Percentiles rank a stretch among this genome's conserved stretches.
Conservation (phyloP, 306 rosid genomes). For the Casuarina equisetifolia region DNA sequence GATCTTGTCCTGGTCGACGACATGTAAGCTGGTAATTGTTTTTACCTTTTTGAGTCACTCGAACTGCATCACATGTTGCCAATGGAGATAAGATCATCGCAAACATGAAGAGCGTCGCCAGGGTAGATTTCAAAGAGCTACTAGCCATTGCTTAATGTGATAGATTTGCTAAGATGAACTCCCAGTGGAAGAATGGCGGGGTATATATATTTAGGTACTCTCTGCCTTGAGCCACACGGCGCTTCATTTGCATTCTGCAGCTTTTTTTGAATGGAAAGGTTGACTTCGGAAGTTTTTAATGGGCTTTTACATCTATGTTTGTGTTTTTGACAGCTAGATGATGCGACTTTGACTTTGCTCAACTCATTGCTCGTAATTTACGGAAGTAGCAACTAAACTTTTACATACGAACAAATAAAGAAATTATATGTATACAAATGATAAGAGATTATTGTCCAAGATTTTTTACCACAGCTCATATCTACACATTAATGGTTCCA, state of each 20-base stretch:
- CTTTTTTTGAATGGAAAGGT: background rate
- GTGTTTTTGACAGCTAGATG: too few relatives aligned
- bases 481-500: too few relatives aligned
- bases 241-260: background rate
- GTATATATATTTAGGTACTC: background rate
- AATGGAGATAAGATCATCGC: conserved; percentile 33
- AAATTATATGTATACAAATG: too few relatives aligned
- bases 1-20: background rate
- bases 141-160: conserved; percentile 24
- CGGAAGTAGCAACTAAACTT: too few relatives aligned
- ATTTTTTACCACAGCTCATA: too few relatives aligned
- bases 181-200: background rate
- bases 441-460: too few relatives aligned
- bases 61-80: conserved; percentile 28
- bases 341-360: too few relatives aligned
- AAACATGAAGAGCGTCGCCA: conserved; percentile 35
- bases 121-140: conserved; percentile 26
- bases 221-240: background rate
- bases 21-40: background rate
- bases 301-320: too few relatives aligned
- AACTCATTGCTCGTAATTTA: too few relatives aligned
- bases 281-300: too few relatives aligned
- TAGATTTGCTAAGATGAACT: background rate
- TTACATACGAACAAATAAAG: too few relatives aligned
- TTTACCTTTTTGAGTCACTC: conserved; percentile 19